Percentiles rank a stretch among this genome's conserved stretches.
These are phyloP conservation scores for Digitaria exilis DNA, from an alignment of 202 grass and related monocot species.

Conservation along the genomic window DNA sequence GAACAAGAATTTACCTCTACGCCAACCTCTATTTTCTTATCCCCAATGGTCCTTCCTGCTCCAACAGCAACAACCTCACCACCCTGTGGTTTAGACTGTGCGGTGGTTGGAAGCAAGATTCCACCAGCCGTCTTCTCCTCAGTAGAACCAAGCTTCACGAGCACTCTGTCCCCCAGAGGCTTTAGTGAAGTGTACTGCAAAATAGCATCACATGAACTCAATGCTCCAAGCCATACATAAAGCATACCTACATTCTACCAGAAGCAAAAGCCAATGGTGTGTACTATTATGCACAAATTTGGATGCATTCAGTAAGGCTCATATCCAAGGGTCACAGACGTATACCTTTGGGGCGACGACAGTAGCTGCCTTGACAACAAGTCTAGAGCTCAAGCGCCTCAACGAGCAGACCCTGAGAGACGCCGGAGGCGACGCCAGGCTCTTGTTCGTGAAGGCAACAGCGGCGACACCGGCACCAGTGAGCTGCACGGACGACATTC, in stretches of 20 bases:
- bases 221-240: neutral
- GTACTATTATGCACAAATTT: neutral
- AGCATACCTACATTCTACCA: neutral
- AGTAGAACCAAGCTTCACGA: slow-evolving; percentile 60
- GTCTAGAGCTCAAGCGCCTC: slow-evolving; percentile 30
- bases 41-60: slow-evolving; percentile 65
- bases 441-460: slow-evolving; percentile 45
- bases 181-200: slow-evolving; percentile 81
- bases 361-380: slow-evolving; percentile 63
- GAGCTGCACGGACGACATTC: slow-evolving; percentile 69
- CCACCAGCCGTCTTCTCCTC: slow-evolving; percentile 86
- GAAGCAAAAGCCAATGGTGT: neutral
- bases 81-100: slow-evolving; percentile 77
- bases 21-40: slow-evolving; percentile 72
- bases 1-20: slow-evolving; percentile 55
- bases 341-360: slow-evolving; percentile 78
- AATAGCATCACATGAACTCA: neutral
- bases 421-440: slow-evolving; percentile 2
- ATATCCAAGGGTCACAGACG: neutral
- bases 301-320: neutral
- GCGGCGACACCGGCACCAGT: slow-evolving; percentile 47
- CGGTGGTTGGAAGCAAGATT: slow-evolving; percentile 76
- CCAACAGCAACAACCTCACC: slow-evolving; percentile 84
- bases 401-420: slow-evolving; percentile 15
- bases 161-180: slow-evolving; percentile 80